Conservation (phyloP, 306 rosid species). For the Arachis stenosperma region DNA sequence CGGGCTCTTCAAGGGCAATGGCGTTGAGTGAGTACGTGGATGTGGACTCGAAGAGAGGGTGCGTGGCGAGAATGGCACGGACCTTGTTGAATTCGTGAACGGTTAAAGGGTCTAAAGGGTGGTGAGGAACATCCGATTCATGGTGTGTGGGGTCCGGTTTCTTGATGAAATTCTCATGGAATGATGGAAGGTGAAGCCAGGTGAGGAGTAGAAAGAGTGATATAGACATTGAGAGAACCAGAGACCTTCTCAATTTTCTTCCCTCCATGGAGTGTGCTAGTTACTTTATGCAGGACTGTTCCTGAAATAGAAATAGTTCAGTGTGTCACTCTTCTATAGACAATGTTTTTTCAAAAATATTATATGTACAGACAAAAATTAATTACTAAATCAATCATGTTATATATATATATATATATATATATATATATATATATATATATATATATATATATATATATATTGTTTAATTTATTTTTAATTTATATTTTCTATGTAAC, state of each 20-base stretch:
- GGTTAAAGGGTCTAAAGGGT: conserved; percentile 90
- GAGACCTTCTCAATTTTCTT: conserved; percentile 46
- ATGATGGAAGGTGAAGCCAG: conserved; percentile 59
- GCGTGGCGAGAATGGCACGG: conserved; percentile 52
- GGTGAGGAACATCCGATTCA: conserved; percentile 58
- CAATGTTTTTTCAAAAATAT: too few species aligned
- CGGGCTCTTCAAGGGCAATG: conserved; percentile 70
- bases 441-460: too few species aligned
- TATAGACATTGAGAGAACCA: conserved; percentile 44
- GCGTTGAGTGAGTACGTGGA: conserved; percentile 53
- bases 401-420: too few species aligned
- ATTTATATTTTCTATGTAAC: too few species aligned
- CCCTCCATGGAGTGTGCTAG: conserved; percentile 53
- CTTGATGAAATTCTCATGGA: conserved; percentile 21
- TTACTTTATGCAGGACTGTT: neutral
- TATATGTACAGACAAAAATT: too few species aligned
- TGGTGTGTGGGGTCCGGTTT: conserved; percentile 37
- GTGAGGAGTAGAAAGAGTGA: conserved; percentile 48
- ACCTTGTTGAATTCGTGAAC: conserved; percentile 59
- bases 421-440: too few species aligned
- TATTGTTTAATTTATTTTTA: too few species aligned
- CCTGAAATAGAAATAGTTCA: neutral
- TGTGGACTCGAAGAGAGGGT: conserved; percentile 53
- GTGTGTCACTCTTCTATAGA: neutral
- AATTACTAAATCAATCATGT: too few species aligned